Percentiles rank a stretch among this genome's conserved stretches.
Evolutionary conservation across 2,329 filamentous ascomycete species (phyloP).

Genomic region (Pyrenophora graminea): DNA sequence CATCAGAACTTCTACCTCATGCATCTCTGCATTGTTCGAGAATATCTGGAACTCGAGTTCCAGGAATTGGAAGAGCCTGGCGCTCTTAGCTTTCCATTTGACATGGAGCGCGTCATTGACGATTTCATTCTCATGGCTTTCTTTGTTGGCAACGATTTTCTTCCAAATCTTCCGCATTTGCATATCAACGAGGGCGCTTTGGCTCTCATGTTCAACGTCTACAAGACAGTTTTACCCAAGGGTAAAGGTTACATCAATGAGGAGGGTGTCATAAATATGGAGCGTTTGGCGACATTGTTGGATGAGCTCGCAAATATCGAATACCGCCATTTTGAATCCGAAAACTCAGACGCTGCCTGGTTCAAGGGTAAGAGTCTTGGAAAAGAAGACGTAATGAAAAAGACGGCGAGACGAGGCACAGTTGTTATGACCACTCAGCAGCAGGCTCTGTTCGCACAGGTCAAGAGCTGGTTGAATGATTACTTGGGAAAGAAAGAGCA

Average conservation of each 20-base stretch:
- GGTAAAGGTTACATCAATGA: constrained; percentile 97
- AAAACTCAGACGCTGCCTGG: constrained; percentile 88
- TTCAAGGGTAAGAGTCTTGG: constrained; percentile 82
- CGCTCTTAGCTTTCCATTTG: constrained; percentile 75
- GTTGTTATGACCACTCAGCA: constrained; percentile 78
- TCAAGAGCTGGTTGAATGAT: constrained; percentile 81
- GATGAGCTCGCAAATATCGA: constrained; percentile 87
- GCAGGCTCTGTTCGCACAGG: constrained; percentile 77
- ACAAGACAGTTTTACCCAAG: constrained; percentile 85
- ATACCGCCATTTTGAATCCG: constrained; percentile 87
- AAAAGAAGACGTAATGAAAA: constrained; percentile 68
- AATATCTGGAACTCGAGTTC: constrained; percentile 96
- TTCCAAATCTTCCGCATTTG: constrained; percentile 91
- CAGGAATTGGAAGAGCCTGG: constrained; percentile 82
- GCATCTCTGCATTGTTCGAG: constrained; percentile 95
- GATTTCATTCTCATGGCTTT: constrained; percentile 99
- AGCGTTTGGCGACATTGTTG: constrained; percentile 75
- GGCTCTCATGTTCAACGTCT: constrained; percentile 95
- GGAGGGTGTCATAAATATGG: constrained; percentile 85
- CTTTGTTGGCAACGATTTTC: constrained; percentile 98
- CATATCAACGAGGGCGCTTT: constrained; percentile 98
- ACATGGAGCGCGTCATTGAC: constrained; percentile 95
- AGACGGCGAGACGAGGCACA: constrained; percentile 63
- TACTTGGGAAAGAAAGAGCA: constrained; percentile 54
- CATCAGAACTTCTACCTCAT: constrained; percentile 98